These are phyloP conservation scores for Citrus trifoliata DNA, from an alignment of 345 rosid genomes.

Conservation along the genomic window DNA sequence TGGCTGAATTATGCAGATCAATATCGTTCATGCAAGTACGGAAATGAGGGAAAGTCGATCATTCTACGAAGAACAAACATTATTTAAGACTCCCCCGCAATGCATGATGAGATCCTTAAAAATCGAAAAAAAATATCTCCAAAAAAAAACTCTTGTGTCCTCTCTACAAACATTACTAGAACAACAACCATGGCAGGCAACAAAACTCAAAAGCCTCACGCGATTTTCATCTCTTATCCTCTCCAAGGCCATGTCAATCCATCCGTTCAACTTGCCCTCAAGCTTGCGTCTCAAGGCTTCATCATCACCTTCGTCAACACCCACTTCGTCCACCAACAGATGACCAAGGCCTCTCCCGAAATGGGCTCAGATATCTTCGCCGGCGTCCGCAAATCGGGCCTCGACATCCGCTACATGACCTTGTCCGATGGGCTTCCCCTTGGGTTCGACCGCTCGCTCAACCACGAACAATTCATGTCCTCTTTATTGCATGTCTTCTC, in stretches of 20 bases:
- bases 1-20: background rate
- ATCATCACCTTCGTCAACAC: conserved; percentile 64
- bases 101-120: background rate
- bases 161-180: no score
- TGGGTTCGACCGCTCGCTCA: conserved; percentile 51
- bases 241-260: conserved; percentile 52
- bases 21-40: conserved; percentile 10
- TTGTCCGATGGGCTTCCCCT: conserved; percentile 56
- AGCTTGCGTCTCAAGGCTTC: conserved; percentile 43
- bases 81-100: background rate
- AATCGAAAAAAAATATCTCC: no score
- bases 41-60: conserved; percentile 10
- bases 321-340: conserved; percentile 53
- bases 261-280: conserved; percentile 35
- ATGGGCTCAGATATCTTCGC: conserved; percentile 37
- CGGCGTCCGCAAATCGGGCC: conserved; percentile 22
- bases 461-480: conserved; percentile 59
- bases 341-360: conserved; percentile 18
- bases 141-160: no score
- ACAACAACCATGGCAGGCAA: conserved; percentile 23
- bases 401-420: conserved; percentile 53
- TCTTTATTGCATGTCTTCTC: conserved; percentile 52
- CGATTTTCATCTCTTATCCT: conserved; percentile 32
- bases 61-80: background rate
- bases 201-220: conserved; percentile 32